Evolutionary conservation across 2,329 filamentous ascomycete species (phyloP), one percentile per base, ranked within the genome.

Genomic region (Alternaria sp.): DNA sequence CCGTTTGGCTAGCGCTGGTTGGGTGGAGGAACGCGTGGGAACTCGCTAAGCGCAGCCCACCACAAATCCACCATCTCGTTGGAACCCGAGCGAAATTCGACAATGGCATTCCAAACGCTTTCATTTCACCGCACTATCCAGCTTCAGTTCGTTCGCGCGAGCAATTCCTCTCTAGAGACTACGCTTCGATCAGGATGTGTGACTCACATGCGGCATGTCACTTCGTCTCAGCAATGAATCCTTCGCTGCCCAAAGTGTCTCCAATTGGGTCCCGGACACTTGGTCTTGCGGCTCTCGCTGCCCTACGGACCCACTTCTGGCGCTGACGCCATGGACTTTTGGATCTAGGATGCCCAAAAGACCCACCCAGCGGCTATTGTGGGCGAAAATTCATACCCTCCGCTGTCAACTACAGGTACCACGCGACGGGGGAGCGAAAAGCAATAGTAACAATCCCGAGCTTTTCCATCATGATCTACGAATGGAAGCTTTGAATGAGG

Each of bases 231-330:
- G 50, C 33, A 44, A 53, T 58, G 53, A 58, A 56, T 60, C 60
- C 61, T 67, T 73, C 66, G 71, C 70, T 69, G 71, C 71, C 71
- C 70, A 67, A 74, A 65, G 45, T 15, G 30, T 45, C 53, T 63
- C 59, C 71, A 60, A 69, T 74, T 73, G 71, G 71, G 69, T 71
- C 71, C 70, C 71, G 49, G 55, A 33, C 56, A 58, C 58, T 57
- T 51, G 56, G 53, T 55, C 58, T 64, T 66, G 68, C 64, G 68
- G 69, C 69, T 72, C 70, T 70, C 57, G 67, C 69, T 73, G 71
- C 71, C 71, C 66, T 73, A 71, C 64, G 63, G 70, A 58, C 67
- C 71, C 71, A 74, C 71, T 55, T 70, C 46, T 65, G 61, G 68
- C 67, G 57, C 60, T 66, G 65, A 62, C 54, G 63, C 67, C 53